Percentiles rank a stretch among this genome's conserved stretches.
Conservation (phyloP, 2,329 filamentous ascomycete genomes). For the Fusarium sp. region DNA sequence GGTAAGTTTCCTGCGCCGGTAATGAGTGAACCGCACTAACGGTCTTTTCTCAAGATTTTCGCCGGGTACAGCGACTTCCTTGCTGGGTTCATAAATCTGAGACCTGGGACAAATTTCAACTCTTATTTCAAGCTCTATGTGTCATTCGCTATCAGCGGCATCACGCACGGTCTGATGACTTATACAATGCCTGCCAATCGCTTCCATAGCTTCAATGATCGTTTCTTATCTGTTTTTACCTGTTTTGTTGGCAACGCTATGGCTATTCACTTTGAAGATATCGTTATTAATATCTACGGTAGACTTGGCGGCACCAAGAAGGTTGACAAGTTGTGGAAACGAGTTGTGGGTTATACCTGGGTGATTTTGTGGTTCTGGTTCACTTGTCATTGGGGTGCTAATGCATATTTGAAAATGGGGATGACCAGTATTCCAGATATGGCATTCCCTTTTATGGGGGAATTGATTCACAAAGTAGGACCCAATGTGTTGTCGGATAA, state of each 20-base stretch:
- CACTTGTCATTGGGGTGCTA: not conserved
- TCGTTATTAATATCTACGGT: not conserved
- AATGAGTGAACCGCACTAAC: not conserved
- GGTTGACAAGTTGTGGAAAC: not conserved
- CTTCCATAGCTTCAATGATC: not conserved
- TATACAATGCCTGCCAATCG: not conserved
- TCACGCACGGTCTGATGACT: not conserved
- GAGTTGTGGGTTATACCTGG: not conserved
- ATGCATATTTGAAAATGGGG: not conserved
- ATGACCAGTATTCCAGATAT: not conserved
- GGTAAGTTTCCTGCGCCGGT: not conserved
- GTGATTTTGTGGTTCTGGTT: not conserved
- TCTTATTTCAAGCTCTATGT: not conserved
- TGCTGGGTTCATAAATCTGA: not conserved
- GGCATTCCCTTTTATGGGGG: not conserved
- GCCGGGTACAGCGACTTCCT: not conserved
- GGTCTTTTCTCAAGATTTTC: not conserved
- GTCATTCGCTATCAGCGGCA: not conserved
- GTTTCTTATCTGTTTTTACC: not conserved
- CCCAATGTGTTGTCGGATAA: not conserved
- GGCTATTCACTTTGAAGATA: not conserved
- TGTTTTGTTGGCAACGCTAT: not conserved
- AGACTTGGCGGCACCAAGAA: not conserved
- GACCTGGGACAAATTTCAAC: not conserved
- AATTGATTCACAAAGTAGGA: not conserved